Evolutionary conservation across 2,329 filamentous ascomycete species (phyloP).

Genomic region (Microcyclospora pomicola): DNA sequence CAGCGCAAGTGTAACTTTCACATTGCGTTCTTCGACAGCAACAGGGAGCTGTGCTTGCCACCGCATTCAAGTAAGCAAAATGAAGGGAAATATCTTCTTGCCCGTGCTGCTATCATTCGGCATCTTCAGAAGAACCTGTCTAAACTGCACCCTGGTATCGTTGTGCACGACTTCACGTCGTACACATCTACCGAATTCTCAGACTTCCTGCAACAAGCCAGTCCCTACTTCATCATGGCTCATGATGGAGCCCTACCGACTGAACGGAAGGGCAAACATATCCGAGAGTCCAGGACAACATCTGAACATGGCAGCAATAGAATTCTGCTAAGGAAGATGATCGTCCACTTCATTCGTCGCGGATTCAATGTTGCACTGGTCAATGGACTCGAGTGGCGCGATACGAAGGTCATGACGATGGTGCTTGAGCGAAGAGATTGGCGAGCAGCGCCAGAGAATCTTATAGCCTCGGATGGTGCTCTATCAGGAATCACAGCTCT

Average conservation of each 20-base stretch:
- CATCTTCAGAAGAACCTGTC: conserved; percentile 42
- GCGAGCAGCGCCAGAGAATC: not conserved
- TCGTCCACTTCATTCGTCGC: conserved; percentile 40
- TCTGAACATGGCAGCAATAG: conserved; percentile 3
- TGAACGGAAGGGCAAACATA: conserved; percentile 11
- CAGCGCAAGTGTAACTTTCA: conserved; percentile 57
- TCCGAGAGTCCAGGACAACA: conserved; percentile 3
- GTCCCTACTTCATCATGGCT: conserved; percentile 54
- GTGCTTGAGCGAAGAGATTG: conserved; percentile 25
- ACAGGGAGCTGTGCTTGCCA: conserved; percentile 44
- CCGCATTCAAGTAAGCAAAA: conserved; percentile 20
- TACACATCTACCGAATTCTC: conserved; percentile 38
- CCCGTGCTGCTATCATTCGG: conserved; percentile 48
- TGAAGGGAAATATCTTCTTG: conserved; percentile 44
- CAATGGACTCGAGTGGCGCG: conserved; percentile 48
- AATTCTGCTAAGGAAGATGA: conserved; percentile 31
- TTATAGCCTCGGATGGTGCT: not conserved
- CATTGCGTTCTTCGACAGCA: conserved; percentile 51
- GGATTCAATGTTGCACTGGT: conserved; percentile 50
- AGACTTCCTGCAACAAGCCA: conserved; percentile 39
- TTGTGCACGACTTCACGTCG: conserved; percentile 35
- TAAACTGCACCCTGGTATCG: conserved; percentile 26
- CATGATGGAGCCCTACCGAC: conserved; percentile 42
- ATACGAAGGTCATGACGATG: conserved; percentile 47
- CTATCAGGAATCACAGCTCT: conserved; percentile 2